A percentile compares a stretch with the other conserved stretches of the same genome.
Evolutionary conservation across 2,329 filamentous ascomycete genomes (phyloP).

Genomic region (Neospermospora avenae): DNA sequence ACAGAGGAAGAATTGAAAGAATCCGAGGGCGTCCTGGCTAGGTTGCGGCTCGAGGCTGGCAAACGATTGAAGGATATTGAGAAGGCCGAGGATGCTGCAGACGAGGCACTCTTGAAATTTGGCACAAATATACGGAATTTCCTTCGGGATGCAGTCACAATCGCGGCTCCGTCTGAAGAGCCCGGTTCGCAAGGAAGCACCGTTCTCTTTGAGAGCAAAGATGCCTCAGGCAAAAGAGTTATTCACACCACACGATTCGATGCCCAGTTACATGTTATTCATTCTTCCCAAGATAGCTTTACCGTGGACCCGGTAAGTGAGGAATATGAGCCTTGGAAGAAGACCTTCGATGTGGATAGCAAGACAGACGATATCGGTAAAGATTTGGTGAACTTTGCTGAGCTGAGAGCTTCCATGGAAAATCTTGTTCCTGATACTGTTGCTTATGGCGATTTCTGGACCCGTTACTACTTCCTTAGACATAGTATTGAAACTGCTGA

Average conservation of each 20-base stretch:
- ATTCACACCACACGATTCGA: slow-evolving; percentile 95
- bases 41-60: slow-evolving; percentile 72
- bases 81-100: slow-evolving; percentile 89
- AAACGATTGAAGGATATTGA: slow-evolving; percentile 87
- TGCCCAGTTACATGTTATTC: slow-evolving; percentile 92
- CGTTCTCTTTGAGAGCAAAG: slow-evolving; percentile 91
- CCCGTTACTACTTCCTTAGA: slow-evolving; percentile 89
- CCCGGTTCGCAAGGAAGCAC: slow-evolving; percentile 50
- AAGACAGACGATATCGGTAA: slow-evolving; percentile 80
- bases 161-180: slow-evolving; percentile 66
- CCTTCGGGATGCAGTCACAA: slow-evolving; percentile 82
- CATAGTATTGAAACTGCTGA: slow-evolving; percentile 94
- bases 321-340: slow-evolving; percentile 72
- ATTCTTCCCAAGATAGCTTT: slow-evolving; percentile 80
- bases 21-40: slow-evolving; percentile 66
- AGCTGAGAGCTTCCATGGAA: slow-evolving; percentile 88
- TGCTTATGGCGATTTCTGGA: slow-evolving; percentile 90
- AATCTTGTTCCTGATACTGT: slow-evolving; percentile 89
- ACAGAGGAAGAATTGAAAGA: slow-evolving; percentile 47
- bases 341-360: slow-evolving; percentile 72
- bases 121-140: slow-evolving; percentile 88
- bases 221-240: slow-evolving; percentile 83
- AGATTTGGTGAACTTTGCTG: slow-evolving; percentile 82
- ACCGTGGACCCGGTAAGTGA: slow-evolving; percentile 72
- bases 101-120: slow-evolving; percentile 90